Conservation (phyloP, 495 filamentous ascomycete genomes). For the Penicillium cataractarum region DNA sequence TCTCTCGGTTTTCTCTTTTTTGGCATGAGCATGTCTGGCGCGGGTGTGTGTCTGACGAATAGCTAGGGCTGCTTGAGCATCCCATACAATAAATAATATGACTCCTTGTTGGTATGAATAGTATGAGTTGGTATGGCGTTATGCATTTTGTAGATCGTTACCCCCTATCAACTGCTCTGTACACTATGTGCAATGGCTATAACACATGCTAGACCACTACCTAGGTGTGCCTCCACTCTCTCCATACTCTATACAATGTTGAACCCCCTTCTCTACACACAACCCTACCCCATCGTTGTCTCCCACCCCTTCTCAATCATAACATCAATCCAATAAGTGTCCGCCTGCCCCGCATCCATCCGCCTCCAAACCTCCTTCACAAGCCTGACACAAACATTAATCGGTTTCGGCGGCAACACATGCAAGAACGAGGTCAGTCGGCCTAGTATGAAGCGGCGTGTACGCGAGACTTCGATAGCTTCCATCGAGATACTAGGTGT, state of each 20-base stretch:
- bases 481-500: slow-evolving; percentile 45
- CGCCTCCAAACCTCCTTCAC: slow-evolving; percentile 56
- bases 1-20: slow-evolving; percentile 1
- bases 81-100: slow-evolving; percentile 17
- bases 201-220: too few species aligned
- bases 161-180: not conserved
- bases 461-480: slow-evolving; percentile 51
- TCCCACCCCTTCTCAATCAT: slow-evolving; percentile 62
- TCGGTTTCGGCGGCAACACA: slow-evolving; percentile 57
- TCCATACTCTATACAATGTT: not conserved
- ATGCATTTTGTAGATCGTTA: not conserved
- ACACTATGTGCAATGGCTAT: not conserved
- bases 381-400: slow-evolving; percentile 49
- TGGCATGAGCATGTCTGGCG: slow-evolving; percentile 28
- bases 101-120: not conserved
- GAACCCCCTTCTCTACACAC: not conserved
- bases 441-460: slow-evolving; percentile 50
- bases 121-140: not conserved
- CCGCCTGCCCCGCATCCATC: slow-evolving; percentile 47
- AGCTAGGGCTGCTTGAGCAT: slow-evolving; percentile 5
- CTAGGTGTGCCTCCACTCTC: too few species aligned
- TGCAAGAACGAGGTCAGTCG: slow-evolving; percentile 51
- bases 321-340: slow-evolving; percentile 58
- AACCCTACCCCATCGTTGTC: slow-evolving; percentile 51
- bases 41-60: slow-evolving; percentile 18